Evolutionary conservation across 1,284 basidiomycete genomes (phyloP).

Genomic region (Pseudomicrostroma phylloplanum): DNA sequence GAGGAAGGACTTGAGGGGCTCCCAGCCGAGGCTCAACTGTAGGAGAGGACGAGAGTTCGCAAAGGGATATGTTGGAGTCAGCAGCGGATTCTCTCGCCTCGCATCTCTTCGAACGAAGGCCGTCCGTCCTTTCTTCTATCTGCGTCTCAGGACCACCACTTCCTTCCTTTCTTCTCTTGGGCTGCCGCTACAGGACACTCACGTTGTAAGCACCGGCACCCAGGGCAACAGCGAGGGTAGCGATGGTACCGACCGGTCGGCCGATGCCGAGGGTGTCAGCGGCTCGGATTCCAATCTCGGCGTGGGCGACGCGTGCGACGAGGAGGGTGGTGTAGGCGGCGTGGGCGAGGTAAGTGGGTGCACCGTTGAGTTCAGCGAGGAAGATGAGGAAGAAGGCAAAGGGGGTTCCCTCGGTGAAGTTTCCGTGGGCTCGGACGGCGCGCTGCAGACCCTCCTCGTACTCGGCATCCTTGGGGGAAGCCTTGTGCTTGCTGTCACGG

Average conservation of each 20-base stretch:
- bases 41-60: neutral
- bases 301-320: conserved; percentile 37
- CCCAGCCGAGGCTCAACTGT: conserved; percentile 46
- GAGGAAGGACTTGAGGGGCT: conserved; percentile 49
- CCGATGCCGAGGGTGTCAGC: conserved; percentile 17
- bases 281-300: conserved; percentile 26
- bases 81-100: neutral
- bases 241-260: conserved; percentile 31
- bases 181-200: conserved; percentile 16
- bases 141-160: neutral
- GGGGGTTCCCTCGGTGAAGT: conserved; percentile 44
- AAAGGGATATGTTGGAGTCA: neutral
- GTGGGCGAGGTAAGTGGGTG: conserved; percentile 47
- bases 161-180: neutral
- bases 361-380: conserved; percentile 51
- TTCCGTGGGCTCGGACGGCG: conserved; percentile 43
- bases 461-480: conserved; percentile 15
- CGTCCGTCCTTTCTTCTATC: conserved; percentile 2
- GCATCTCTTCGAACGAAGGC: neutral
- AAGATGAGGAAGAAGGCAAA: conserved; percentile 48
- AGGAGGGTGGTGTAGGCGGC: conserved; percentile 46
- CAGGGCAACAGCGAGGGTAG: conserved; percentile 33
- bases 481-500: conserved; percentile 16
- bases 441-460: conserved; percentile 34
- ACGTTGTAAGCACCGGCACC: conserved; percentile 46